Conservation (phyloP, 345 rosid genomes). For the Clarkia xantiana region DNA sequence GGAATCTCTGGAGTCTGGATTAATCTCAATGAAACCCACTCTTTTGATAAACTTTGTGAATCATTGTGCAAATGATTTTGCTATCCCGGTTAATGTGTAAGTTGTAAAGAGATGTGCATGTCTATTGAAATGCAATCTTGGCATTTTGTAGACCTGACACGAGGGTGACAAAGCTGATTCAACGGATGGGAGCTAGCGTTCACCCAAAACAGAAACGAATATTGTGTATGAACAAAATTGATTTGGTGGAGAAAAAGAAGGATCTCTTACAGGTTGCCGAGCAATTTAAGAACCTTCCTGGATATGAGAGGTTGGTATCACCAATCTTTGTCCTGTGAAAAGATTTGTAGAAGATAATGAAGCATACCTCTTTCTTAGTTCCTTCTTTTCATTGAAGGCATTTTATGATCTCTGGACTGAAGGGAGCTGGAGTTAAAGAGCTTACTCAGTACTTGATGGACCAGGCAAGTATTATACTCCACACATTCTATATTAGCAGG, state of each 20-base stretch:
- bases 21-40: too few species aligned
- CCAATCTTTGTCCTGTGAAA: background rate
- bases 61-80: too few species aligned
- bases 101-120: too few species aligned
- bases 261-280: conserved; percentile 58
- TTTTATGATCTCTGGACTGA: conserved; percentile 79
- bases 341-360: background rate
- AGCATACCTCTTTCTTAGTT: background rate
- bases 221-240: conserved; percentile 87
- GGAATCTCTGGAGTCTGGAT: too few species aligned
- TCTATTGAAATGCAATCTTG: background rate
- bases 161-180: conserved; percentile 62
- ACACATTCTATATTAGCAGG: too few species aligned
- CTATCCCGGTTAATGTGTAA: too few species aligned
- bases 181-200: conserved; percentile 49
- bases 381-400: conserved; percentile 25
- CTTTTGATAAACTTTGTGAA: too few species aligned
- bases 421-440: conserved; percentile 72
- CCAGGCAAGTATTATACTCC: conserved; percentile 26
- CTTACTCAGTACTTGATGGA: conserved; percentile 56
- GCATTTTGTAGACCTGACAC: conserved; percentile 48
- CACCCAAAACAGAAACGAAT: conserved; percentile 59
- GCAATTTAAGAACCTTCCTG: conserved; percentile 71
- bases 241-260: conserved; percentile 67
- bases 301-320: conserved; percentile 53